Evolutionary conservation across 176 grass and related monocot species (phyloP).

Genomic region (Oryza officinalis): DNA sequence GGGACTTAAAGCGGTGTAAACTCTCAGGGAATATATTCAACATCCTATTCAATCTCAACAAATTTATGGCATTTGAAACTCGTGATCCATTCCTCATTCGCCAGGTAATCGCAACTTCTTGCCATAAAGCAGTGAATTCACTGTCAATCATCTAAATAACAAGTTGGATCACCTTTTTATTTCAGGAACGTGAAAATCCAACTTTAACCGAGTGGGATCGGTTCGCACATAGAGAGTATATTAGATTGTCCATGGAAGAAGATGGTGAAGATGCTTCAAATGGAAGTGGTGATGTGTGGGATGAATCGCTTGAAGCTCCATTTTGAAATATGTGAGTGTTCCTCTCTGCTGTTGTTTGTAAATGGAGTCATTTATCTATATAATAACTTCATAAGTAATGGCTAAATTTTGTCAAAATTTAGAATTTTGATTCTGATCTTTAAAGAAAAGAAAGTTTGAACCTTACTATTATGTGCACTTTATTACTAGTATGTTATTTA

Average conservation of each 20-base stretch:
- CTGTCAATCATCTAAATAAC: slow-evolving; percentile 24
- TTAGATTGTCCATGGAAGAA: slow-evolving; percentile 99
- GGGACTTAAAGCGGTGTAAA: slow-evolving; percentile 85
- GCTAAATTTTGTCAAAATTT: neutral
- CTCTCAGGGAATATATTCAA: slow-evolving; percentile 99
- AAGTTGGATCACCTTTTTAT: slow-evolving; percentile 1
- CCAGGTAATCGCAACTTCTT: slow-evolving; percentile 58
- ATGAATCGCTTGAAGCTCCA: slow-evolving; percentile 94
- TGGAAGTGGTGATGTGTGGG: slow-evolving; percentile 99
- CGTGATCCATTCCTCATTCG: slow-evolving; percentile 98
- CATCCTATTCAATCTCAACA: slow-evolving; percentile 99
- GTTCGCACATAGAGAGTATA: slow-evolving; percentile 97
- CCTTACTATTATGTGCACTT: neutral
- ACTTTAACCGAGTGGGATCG: slow-evolving; percentile 98
- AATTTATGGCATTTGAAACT: slow-evolving; percentile 99
- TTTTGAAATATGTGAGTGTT: slow-evolving; percentile 78
- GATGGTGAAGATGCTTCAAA: slow-evolving; percentile 99
- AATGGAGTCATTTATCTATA: neutral
- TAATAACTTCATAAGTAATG: neutral
- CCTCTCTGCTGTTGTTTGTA: neutral
- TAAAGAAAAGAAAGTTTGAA: neutral
- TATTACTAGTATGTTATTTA: neutral
- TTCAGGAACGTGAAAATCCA: slow-evolving; percentile 96
- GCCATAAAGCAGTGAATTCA: slow-evolving; percentile 23
- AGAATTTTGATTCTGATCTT: neutral